Percentiles rank a stretch among this genome's conserved stretches.
Evolutionary conservation across 371 early-diverging fungal genomes (phyloP).

Genomic region (Mortierella sp.): DNA sequence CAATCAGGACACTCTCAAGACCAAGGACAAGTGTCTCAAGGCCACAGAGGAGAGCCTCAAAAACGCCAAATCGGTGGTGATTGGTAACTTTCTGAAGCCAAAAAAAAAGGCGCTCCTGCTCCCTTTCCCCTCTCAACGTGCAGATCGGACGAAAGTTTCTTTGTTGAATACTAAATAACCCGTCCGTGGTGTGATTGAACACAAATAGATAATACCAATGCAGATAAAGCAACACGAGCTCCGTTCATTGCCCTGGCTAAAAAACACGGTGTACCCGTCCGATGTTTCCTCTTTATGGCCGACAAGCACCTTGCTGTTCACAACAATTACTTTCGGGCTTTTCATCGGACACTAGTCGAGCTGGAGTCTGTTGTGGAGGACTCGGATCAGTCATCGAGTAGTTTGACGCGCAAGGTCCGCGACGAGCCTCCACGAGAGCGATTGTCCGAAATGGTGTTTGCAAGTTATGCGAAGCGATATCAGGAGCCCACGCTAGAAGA

Average conservation of each 20-base stretch:
- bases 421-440: constrained; percentile 51
- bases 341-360: constrained; percentile 35
- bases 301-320: constrained; percentile 75
- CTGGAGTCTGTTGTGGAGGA: no score
- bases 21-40: constrained; percentile 75
- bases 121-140: no score
- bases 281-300: constrained; percentile 76
- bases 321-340: constrained; percentile 78
- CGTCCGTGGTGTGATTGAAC: no score
- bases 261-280: constrained; percentile 61
- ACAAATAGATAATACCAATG: constrained; percentile 90
- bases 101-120: no score
- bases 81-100: constrained; percentile 62
- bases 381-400: constrained; percentile 1
- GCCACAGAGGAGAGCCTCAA: constrained; percentile 62
- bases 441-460: constrained; percentile 68
- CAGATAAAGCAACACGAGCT: constrained; percentile 67
- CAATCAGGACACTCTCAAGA: constrained; percentile 86
- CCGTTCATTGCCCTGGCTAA: constrained; percentile 75
- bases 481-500: constrained; percentile 65
- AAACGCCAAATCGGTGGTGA: constrained; percentile 67
- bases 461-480: constrained; percentile 59
- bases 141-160: no score
- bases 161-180: no score
- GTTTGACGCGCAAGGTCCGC: constrained; percentile 24